Base-by-base conservation (phyloP, 225 moss, liverwort and hornwort genomes). In the Rhytidiadelphus loreus region DNA sequence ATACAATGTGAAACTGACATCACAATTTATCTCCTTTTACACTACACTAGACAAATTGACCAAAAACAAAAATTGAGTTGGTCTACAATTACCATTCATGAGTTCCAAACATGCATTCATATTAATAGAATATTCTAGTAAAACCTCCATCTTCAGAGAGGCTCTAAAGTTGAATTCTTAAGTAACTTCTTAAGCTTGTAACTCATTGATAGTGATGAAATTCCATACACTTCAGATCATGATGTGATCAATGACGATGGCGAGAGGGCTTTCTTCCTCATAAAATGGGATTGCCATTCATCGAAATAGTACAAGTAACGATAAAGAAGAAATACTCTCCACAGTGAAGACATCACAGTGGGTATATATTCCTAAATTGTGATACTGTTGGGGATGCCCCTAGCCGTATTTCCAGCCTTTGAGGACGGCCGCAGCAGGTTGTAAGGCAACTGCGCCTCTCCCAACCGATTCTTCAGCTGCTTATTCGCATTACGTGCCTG, bases 321-420 rank as follows among this genome's bases (percentile, higher is more conserved):
- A 29, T 20, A 8, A 46, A 69, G 43, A 46, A 66, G 44, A 68
- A 35, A 13, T 28, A 25, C 66, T 16, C 35, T 57, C 46, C 56
- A 35, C 58, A 26, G 58, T 59, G 60, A 48, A 70, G n/a, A 68
- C 56, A 80, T 48, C 70, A n/a, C 48, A 59, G 82, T 66, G 80
- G 80, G 53, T 44, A 17, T 26, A 65, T 9, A 39, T 5, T 86
- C 61, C 85, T 92, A 92, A 32, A 92, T 92, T 28, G 92, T 90
- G 86, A 92, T 92, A 66, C 90, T 92, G 80, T 92, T 92, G 53
- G 92, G 92, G 55, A 92, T 28, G 23, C 94, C 94, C 91, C 74
- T 91, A 10, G 92, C 93, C 12, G 94, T 95, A 33, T 91, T 86
- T 18, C 94, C 94, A 55, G 88, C 21, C 46, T 53, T 82, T 43